These are phyloP conservation scores for Discostella stelligeroides DNA, from an alignment of 108 stramenopile genomes.

Conservation along the genomic window DNA sequence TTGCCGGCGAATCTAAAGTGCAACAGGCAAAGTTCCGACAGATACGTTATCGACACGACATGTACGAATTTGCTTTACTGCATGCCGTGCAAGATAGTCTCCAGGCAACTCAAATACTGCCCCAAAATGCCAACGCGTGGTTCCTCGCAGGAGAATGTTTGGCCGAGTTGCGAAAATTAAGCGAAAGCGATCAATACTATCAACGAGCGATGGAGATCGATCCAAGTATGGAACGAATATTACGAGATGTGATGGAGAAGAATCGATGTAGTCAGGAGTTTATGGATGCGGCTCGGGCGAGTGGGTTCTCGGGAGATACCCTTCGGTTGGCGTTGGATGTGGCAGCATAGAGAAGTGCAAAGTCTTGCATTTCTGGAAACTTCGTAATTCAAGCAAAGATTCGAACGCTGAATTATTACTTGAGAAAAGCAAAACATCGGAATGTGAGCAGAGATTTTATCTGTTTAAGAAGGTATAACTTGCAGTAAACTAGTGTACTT, in stretches of 20 bases:
- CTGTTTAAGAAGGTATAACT: too few species aligned
- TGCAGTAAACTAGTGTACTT: too few species aligned
- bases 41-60: slow-evolving; percentile 75
- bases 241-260: slow-evolving; percentile 56
- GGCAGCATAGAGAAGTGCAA: slow-evolving; percentile 34
- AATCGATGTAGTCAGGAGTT: slow-evolving; percentile 60
- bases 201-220: slow-evolving; percentile 68
- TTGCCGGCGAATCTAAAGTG: slow-evolving; percentile 45
- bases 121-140: slow-evolving; percentile 59
- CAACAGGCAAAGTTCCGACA: slow-evolving; percentile 61
- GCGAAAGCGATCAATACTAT: slow-evolving; percentile 70
- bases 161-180: slow-evolving; percentile 69
- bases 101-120: slow-evolving; percentile 70
- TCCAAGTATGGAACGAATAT: slow-evolving; percentile 41
- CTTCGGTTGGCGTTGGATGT: slow-evolving; percentile 79
- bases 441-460: too few species aligned
- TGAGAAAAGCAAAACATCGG: too few species aligned
- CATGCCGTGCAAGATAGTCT: slow-evolving; percentile 75
- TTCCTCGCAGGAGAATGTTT: slow-evolving; percentile 70
- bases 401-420: too few species aligned
- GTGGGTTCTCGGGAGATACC: slow-evolving; percentile 71
- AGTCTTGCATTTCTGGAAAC: not conserved
- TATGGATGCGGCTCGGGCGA: slow-evolving; percentile 58
- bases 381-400: not conserved
- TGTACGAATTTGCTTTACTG: slow-evolving; percentile 79